Evolutionary conservation across 352 stramenopile species (phyloP), one percentile per base, ranked within the genome.

Genomic region (Globisporangium canariense): DNA sequence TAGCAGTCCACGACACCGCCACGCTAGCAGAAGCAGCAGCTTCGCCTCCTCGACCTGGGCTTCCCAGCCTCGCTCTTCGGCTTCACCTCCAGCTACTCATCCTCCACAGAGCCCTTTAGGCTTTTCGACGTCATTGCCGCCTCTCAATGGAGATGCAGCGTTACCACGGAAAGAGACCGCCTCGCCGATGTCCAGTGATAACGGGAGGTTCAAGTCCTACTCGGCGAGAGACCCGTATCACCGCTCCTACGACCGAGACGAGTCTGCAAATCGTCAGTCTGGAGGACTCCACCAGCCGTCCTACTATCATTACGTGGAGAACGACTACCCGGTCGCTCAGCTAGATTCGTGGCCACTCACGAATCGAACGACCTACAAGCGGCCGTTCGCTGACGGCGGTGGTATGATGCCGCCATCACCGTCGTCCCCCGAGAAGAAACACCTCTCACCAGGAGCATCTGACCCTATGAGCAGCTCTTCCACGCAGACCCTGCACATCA

Each of bases 341-440:
- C 62, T 85, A 0, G 70, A 76, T 36, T 69, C 73, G 2, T 85
- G 77, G 77, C 75, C 77, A 0, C 57, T 83, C 18, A 76, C 64
- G 0, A 66, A 43, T 20, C 58, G 59, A 62, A 36, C 38, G 14
- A 51, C 46, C 0, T 63, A 51, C 62, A 68, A 62, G 14, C 62
- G 55, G 2, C 56, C 54, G 30, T 53, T 68, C 13, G 46, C 36
- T 16, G 55, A 11, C 16, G 32, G 14, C 50, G 25, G 10, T n/a
- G 43, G 18, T 8, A 49, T 49, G 43, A 22, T 22, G 16, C 5
- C 34, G 22, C 36, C 25, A 52, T 25, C 30, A 16, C 16, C 16
- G 18, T 50, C 25, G 6, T 54, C 61, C 3, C 14, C 60, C 25
- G 38, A 54, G 11, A 41, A 20, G 25, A 38, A 43, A 10, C 11